phyloP scores from a whole-genome alignment of 2,329 filamentous ascomycete species.

The Curvularia hawaiiensis region DNA sequence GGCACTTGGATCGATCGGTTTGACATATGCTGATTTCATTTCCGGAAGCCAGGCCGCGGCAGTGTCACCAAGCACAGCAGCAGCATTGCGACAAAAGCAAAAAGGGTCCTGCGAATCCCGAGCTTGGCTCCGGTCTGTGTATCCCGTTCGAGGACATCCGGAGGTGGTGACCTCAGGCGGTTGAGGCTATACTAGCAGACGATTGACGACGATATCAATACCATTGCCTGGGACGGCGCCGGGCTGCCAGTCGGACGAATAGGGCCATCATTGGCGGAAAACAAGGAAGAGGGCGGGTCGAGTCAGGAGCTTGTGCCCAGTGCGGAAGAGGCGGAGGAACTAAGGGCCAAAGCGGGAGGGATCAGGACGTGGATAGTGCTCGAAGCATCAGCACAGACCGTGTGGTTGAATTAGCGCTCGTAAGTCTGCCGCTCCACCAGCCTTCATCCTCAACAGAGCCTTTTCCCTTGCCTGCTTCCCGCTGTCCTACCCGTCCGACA shows the following conservation, averaged over 20 bases:
- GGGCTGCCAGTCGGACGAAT: not conserved
- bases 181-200: not conserved
- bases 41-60: conserved; percentile 22
- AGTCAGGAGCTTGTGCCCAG: conserved; percentile 9
- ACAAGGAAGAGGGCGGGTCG: conserved; percentile 5
- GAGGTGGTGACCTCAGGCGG: not conserved
- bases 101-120: conserved; percentile 10
- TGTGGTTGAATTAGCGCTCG: conserved; percentile 3
- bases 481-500: conserved; percentile 17
- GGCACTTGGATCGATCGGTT: conserved; percentile 13
- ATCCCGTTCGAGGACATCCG: not conserved
- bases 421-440: conserved; percentile 25
- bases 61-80: conserved; percentile 20
- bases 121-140: conserved; percentile 1
- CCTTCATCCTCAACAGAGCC: conserved; percentile 31
- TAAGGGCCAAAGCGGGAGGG: conserved; percentile 24
- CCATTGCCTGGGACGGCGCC: not conserved
- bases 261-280: conserved; percentile 4
- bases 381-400: conserved; percentile 14
- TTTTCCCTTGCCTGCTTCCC: conserved; percentile 11
- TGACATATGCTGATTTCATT: conserved; percentile 2
- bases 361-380: conserved; percentile 14
- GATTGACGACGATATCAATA: not conserved
- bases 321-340: conserved; percentile 24
- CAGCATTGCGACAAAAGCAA: conserved; percentile 19